Percentiles rank a stretch among this genome's conserved stretches.
phyloP scores from a whole-genome alignment of 1,139 yeast genomes.

The Pneumocystis canis region DNA sequence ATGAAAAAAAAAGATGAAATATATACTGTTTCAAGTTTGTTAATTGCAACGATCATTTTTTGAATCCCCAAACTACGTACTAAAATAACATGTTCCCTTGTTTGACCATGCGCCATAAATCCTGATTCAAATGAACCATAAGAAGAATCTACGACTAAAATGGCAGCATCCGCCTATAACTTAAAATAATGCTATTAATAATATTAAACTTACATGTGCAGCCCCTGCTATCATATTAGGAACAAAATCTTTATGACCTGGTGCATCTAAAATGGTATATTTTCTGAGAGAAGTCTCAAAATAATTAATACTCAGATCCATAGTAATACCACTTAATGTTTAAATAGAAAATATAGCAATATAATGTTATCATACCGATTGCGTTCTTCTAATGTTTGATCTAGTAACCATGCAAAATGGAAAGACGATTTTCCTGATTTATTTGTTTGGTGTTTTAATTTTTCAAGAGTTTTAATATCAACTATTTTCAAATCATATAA shows the following conservation, averaged over 20 bases:
- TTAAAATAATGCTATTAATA: constrained; percentile 29
- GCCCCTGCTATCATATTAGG: constrained; percentile 99
- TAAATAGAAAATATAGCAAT: neutral
- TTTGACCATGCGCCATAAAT: constrained; percentile 75
- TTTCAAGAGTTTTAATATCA: constrained; percentile 60
- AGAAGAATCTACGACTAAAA: constrained; percentile 63
- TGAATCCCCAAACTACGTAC: constrained; percentile 76
- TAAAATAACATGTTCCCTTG: constrained; percentile 79
- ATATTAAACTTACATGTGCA: constrained; percentile 50
- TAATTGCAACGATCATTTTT: constrained; percentile 60
- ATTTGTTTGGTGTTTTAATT: constrained; percentile 66
- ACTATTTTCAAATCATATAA: constrained; percentile 70
- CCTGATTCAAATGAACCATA: constrained; percentile 84
- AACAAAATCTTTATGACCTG: constrained; percentile 94
- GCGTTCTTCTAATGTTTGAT: constrained; percentile 86
- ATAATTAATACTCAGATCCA: constrained; percentile 74
- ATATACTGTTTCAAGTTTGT: constrained; percentile 60
- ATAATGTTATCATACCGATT: constrained; percentile 14
- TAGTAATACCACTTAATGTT: constrained; percentile 57
- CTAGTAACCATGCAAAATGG: constrained; percentile 96
- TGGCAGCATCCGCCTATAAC: constrained; percentile 41
- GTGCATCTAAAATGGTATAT: constrained; percentile 90
- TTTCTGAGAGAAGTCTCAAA: constrained; percentile 53
- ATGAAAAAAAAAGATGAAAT: neutral
- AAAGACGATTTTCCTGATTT: constrained; percentile 80